Conservation (phyloP, 1,139 yeast genomes). For the Casaregolazyma lundiana region DNA sequence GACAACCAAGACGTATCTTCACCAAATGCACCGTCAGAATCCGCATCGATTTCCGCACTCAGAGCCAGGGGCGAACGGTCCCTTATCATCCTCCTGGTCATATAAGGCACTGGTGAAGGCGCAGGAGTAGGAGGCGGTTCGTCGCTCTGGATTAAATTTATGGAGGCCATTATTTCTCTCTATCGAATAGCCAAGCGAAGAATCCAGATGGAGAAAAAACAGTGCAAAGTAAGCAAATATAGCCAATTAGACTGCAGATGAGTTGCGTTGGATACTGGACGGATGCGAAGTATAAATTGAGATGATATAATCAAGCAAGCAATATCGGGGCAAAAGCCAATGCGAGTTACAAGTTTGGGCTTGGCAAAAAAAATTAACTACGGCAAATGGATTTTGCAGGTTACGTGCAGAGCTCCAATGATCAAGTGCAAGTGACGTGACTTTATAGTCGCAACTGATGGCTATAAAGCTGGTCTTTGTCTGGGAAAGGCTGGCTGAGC, state of each 20-base stretch:
- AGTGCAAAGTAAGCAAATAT: not conserved
- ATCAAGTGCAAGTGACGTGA: too few relatives aligned
- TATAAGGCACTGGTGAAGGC: conserved; percentile 27
- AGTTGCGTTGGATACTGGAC: not conserved
- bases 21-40: not conserved
- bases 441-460: too few relatives aligned
- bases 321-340: too few relatives aligned
- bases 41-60: not conserved
- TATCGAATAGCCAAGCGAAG: not conserved
- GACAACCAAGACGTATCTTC: not conserved
- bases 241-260: not conserved
- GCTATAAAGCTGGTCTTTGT: not conserved
- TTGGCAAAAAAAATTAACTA: not conserved
- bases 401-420: too few relatives aligned
- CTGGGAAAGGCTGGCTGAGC: not conserved
- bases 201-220: not conserved
- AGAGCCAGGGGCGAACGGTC: conserved; percentile 8
- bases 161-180: conserved; percentile 6
- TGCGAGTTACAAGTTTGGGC: too few relatives aligned
- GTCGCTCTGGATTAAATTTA: conserved; percentile 3
- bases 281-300: not conserved
- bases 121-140: conserved; percentile 28
- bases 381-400: conserved; percentile 1
- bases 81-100: not conserved
- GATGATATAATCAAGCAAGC: conserved; percentile 1